Evolutionary conservation across 1,139 yeast genomes (phyloP).

Genomic region (Saccharomyces hybrid): DNA sequence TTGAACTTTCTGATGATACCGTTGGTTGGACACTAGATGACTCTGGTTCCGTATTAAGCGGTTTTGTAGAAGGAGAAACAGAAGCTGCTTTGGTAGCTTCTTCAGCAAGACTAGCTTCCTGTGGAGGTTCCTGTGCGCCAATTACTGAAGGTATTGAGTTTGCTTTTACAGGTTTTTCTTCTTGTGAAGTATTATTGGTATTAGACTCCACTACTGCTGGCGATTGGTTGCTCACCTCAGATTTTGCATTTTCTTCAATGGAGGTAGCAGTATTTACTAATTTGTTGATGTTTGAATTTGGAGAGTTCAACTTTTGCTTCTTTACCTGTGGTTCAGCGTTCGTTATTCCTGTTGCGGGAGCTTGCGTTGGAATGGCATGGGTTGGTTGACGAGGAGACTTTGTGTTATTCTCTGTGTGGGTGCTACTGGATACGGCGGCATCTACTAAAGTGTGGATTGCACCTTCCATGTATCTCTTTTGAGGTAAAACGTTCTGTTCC

Average conservation of each 20-base stretch:
- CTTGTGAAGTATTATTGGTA: background rate
- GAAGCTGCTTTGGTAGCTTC: background rate
- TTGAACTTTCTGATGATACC: background rate
- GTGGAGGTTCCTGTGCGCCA: background rate
- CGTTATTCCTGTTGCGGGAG: constrained; percentile 1
- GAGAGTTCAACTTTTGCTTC: constrained; percentile 4
- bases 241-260: background rate
- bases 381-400: background rate
- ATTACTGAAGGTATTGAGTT: background rate
- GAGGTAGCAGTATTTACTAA: constrained; percentile 4
- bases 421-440: constrained; percentile 23
- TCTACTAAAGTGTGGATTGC: constrained; percentile 28
- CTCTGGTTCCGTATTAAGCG: background rate
- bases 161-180: background rate
- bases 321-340: constrained; percentile 1
- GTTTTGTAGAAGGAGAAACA: background rate
- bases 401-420: background rate
- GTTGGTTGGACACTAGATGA: background rate
- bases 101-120: background rate
- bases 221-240: background rate
- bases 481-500: constrained; percentile 7
- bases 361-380: background rate
- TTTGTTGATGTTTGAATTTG: constrained; percentile 5
- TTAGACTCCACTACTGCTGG: background rate
- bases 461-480: constrained; percentile 27